These are phyloP conservation scores for Chaetomidium leptoderma DNA, from an alignment of 495 filamentous ascomycete species.

Conservation along the genomic window DNA sequence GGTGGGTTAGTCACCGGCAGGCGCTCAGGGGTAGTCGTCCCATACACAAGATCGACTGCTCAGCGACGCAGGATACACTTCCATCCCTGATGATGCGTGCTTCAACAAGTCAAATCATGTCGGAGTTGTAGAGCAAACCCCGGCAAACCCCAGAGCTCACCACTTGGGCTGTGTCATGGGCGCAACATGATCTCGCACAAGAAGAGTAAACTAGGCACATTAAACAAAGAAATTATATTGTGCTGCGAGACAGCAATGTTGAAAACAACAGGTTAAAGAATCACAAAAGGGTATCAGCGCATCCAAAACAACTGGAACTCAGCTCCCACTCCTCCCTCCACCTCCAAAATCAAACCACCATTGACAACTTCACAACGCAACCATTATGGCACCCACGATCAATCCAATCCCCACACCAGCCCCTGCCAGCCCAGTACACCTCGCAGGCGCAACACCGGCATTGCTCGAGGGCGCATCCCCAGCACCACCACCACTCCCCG, in stretches of 20 bases:
- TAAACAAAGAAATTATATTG: neutral
- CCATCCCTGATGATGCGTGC: too few species aligned
- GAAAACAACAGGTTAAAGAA: neutral
- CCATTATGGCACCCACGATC: constrained; percentile 15
- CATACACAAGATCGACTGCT: too few species aligned
- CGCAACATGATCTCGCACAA: too few species aligned
- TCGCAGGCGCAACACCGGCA: constrained; percentile 6
- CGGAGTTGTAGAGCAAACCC: too few species aligned
- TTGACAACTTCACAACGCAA: constrained; percentile 1
- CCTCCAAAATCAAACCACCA: neutral
- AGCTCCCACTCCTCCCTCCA: neutral
- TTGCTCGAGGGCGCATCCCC: constrained; percentile 6
- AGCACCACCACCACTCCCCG: neutral
- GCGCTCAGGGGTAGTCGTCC: too few species aligned
- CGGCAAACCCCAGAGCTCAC: too few species aligned
- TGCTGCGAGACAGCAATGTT: neutral
- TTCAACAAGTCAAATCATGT: too few species aligned
- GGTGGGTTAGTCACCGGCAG: too few species aligned
- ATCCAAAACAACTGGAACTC: neutral
- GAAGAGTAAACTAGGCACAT: too few species aligned
- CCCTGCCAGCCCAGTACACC: constrained; percentile 22
- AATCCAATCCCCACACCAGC: constrained; percentile 11
- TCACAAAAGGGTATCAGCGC: constrained; percentile 7
- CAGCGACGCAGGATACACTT: too few species aligned
- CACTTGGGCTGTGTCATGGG: too few species aligned